Base-by-base conservation (phyloP, 1,139 yeast species). In the Groenewaldozyma sp. region DNA sequence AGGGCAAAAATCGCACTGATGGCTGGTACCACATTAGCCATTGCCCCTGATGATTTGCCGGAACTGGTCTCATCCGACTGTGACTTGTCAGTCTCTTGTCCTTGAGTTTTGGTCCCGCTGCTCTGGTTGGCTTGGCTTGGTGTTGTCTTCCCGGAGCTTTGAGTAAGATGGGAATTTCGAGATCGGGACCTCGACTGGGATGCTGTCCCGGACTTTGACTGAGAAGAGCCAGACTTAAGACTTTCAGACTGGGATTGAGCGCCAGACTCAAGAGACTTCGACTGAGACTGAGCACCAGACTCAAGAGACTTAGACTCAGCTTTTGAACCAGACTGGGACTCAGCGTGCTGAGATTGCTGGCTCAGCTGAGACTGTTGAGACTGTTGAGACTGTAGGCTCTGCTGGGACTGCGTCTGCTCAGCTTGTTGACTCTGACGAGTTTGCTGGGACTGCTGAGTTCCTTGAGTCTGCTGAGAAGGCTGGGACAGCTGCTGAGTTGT, bases 61-160 rank as follows among this genome's bases (percentile, higher is more conserved):
- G 11, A 11, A 11, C 26, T 22, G 26, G n/a, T n/a, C 26, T 22
- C 10, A 22, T 7, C 10, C 26, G 7, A 11, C 11, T 22, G 26
- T 7, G 26, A 22, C 26, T 35, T 24, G n/a, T 28, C 26, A 19
- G 33, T 28, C 21, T 36, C 35, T 21, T 28, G 21, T 16, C 19
- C 19, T 17, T 29, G 39, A n/a, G n/a, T n/a, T n/a, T 28, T 29
- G 34, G 35, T 18, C 20, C 21, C 29, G 39, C 18, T 27, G 27
- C 10, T 22, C 26, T 10, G 29, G 38, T 22, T 29, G 33, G 17
- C 21, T 5, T 14, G 35, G 38, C 26, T 31, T 28, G 21, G 34
- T 20, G 24, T 35, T n/a, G n/a, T n/a, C n/a, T n/a, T n/a, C n/a
- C n/a, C n/a, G n/a, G n/a, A n/a, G n/a, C n/a, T n/a, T n/a, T n/a